Conservation (phyloP, 2,329 filamentous ascomycete species). For the Penicillium sp. region DNA sequence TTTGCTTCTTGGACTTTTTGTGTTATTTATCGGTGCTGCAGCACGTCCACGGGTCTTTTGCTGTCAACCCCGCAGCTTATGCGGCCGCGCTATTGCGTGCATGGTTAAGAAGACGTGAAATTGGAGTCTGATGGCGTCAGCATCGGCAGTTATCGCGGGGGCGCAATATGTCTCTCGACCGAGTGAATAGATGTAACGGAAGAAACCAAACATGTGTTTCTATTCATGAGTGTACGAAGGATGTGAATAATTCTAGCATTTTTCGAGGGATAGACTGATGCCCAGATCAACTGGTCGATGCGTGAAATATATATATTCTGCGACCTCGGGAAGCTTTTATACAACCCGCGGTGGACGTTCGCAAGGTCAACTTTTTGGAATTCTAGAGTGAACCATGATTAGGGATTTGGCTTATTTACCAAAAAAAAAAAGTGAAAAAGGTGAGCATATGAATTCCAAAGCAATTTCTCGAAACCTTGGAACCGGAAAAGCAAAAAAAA, state of each 20-base stretch:
- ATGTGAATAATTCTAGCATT: background rate
- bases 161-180: conserved; percentile 1
- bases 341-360: background rate
- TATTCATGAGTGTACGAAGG: background rate
- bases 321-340: too few species aligned
- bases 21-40: conserved; percentile 12
- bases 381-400: too few species aligned
- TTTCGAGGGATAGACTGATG: too few species aligned
- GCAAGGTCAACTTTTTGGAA: too few species aligned
- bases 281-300: too few species aligned
- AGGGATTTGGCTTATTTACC: too few species aligned
- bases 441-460: background rate
- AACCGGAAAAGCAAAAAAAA: background rate
- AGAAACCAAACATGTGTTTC: background rate
- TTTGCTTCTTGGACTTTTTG: background rate
- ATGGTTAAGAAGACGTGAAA: conserved; percentile 21
- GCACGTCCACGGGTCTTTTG: background rate
- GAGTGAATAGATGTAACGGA: background rate
- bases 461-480: background rate
- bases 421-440: too few species aligned
- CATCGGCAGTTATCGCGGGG: conserved; percentile 1
- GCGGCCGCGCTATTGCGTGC: conserved; percentile 11
- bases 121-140: conserved; percentile 30
- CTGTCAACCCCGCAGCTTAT: conserved; percentile 11
- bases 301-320: too few species aligned